phyloP scores from a whole-genome alignment of 495 filamentous ascomycete species.

The Chaetomidium leptoderma region DNA sequence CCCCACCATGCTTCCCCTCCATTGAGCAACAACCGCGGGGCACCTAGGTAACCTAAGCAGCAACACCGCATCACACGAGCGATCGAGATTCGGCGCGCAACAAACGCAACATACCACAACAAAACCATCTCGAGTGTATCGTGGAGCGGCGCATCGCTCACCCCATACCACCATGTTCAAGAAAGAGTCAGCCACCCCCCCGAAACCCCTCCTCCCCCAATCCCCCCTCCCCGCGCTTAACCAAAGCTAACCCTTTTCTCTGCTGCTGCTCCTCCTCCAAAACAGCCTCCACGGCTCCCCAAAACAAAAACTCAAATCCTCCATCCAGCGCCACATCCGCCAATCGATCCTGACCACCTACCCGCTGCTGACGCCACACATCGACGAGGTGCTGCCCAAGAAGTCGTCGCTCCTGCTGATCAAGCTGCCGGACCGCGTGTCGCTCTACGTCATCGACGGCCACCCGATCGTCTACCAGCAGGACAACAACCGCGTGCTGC shows the following conservation, averaged over 20 bases:
- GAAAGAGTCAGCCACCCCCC: conserved; percentile 62
- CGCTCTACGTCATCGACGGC: conserved; percentile 75
- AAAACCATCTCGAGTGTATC: not conserved
- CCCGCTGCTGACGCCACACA: conserved; percentile 78
- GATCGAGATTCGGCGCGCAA: too few species aligned
- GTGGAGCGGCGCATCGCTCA: conserved; percentile 9
- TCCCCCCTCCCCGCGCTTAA: not conserved
- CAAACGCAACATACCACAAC: not conserved
- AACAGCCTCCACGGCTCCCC: conserved; percentile 67
- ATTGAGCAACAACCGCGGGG: conserved; percentile 25
- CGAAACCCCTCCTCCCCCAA: not conserved
- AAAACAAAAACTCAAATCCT: conserved; percentile 97
- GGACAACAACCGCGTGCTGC: conserved; percentile 64
- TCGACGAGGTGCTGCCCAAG: conserved; percentile 94
- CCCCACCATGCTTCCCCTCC: conserved; percentile 20
- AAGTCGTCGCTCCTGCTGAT: conserved; percentile 87
- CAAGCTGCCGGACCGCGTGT: conserved; percentile 86
- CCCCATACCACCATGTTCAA: conserved; percentile 68
- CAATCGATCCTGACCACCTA: conserved; percentile 76
- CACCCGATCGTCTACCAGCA: conserved; percentile 87
- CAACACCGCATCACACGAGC: not conserved
- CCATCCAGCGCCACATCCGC: conserved; percentile 80
- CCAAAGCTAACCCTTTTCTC: conserved; percentile 7
- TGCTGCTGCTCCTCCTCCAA: conserved; percentile 6
- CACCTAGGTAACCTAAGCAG: too few species aligned